These are phyloP conservation scores for Catenaria anguillulae DNA, from an alignment of 371 early-diverging fungal species.

Conservation along the genomic window DNA sequence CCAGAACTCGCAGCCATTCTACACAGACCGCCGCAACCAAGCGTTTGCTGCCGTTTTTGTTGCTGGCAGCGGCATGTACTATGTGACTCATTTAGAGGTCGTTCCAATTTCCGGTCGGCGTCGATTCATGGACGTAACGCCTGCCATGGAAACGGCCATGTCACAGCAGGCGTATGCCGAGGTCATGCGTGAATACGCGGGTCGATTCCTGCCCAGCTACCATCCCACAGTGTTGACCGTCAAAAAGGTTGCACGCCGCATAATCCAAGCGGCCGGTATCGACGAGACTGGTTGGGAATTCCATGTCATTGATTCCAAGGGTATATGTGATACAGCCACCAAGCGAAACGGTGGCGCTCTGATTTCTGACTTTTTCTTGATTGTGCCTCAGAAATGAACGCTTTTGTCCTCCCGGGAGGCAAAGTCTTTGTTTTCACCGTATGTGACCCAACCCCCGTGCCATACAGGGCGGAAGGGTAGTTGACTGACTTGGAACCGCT, in stretches of 20 bases:
- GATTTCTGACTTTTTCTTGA: neutral
- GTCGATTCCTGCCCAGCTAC: neutral
- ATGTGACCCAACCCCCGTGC: too few species aligned
- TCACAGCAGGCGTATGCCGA: constrained; percentile 13
- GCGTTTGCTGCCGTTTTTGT: neutral
- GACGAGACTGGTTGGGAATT: constrained; percentile 52
- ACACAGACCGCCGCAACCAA: too few species aligned
- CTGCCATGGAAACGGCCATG: constrained; percentile 10
- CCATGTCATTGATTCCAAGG: constrained; percentile 13
- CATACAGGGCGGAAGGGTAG: too few species aligned
- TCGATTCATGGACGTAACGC: constrained; percentile 13
- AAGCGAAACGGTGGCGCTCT: constrained; percentile 17
- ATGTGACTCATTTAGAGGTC: constrained; percentile 12
- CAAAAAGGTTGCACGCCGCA: neutral
- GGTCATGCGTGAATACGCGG: neutral
- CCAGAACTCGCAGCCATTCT: too few species aligned
- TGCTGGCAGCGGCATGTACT: neutral
- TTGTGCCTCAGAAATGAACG: constrained; percentile 21
- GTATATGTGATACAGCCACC: too few species aligned
- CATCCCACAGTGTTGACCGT: constrained; percentile 30
- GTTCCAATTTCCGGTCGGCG: constrained; percentile 49
- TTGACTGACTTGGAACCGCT: too few species aligned
- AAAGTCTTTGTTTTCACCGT: constrained; percentile 87
- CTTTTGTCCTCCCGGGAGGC: constrained; percentile 85
- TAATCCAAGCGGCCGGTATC: neutral